These are phyloP conservation scores for Calonectria pseudoreteaudii DNA, from an alignment of 2,329 filamentous ascomycete genomes.

Conservation along the genomic window DNA sequence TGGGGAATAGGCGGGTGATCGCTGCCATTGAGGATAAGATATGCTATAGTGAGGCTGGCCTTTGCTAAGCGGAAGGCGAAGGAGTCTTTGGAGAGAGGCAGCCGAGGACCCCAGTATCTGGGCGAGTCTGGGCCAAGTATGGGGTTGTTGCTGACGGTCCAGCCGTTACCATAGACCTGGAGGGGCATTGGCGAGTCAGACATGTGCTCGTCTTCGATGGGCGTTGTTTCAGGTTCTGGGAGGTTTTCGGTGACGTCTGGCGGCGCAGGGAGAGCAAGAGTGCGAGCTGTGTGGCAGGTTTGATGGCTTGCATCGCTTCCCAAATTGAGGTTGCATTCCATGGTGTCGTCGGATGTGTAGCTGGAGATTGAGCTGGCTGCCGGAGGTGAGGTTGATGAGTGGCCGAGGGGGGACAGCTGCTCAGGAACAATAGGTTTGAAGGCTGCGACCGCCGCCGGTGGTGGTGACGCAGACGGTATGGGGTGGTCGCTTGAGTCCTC, in stretches of 20 bases:
- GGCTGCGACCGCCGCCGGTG: neutral
- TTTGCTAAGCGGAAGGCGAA: slow-evolving; percentile 39
- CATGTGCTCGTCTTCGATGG: slow-evolving; percentile 12
- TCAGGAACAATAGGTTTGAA: neutral
- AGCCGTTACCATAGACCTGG: slow-evolving; percentile 42
- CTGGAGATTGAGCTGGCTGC: slow-evolving; percentile 12
- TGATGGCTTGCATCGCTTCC: slow-evolving; percentile 6
- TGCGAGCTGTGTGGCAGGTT: slow-evolving; percentile 2
- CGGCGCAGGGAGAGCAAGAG: slow-evolving; percentile 13
- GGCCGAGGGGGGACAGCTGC: neutral
- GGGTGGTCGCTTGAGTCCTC: slow-evolving; percentile 26
- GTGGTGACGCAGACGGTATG: neutral
- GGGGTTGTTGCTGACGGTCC: slow-evolving; percentile 30
- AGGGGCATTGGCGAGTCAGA: slow-evolving; percentile 12
- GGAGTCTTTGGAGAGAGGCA: slow-evolving; percentile 28
- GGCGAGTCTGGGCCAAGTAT: slow-evolving; percentile 9
- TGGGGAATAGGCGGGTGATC: slow-evolving; percentile 20
- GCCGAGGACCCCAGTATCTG: slow-evolving; percentile 11
- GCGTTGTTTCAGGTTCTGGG: slow-evolving; percentile 5
- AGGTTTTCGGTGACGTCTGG: slow-evolving; percentile 11
- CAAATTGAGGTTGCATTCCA: slow-evolving; percentile 9
- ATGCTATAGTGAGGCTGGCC: slow-evolving; percentile 33
- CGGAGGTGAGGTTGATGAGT: slow-evolving; percentile 14
- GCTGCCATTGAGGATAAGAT: slow-evolving; percentile 31
- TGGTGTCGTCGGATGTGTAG: slow-evolving; percentile 18